These are phyloP conservation scores for Fraxinus ornus DNA, from an alignment of 305 asterid genomes.

Conservation along the genomic window DNA sequence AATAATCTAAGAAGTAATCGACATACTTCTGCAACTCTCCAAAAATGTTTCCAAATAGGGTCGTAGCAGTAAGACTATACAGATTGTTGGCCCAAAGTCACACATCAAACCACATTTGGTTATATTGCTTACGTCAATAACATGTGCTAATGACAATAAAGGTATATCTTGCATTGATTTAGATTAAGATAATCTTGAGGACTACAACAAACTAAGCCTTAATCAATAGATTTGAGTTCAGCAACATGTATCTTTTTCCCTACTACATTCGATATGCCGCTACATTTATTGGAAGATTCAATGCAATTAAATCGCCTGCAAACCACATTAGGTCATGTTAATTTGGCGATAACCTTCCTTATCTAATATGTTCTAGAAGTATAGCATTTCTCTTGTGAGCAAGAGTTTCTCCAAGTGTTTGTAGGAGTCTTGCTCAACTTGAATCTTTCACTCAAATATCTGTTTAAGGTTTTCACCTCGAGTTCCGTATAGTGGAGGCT, in stretches of 20 bases:
- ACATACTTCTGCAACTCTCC: background rate
- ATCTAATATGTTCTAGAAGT: background rate
- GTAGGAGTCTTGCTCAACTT: background rate
- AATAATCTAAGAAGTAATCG: background rate
- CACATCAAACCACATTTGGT: background rate
- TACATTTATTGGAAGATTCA: background rate
- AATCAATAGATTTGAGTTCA: background rate
- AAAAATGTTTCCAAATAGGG: background rate
- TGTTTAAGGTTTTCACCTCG: background rate
- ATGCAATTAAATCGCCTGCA: background rate
- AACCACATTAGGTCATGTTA: background rate
- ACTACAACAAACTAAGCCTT: background rate
- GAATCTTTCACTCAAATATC: background rate
- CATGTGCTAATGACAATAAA: background rate
- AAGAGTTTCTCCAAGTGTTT: background rate
- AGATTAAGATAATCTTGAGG: background rate
- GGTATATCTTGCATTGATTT: background rate
- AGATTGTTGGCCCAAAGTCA: background rate
- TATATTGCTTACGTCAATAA: background rate
- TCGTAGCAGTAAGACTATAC: background rate
- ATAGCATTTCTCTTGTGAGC: background rate
- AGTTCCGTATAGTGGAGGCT: background rate
- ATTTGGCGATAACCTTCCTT: background rate
- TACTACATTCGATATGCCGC: background rate
- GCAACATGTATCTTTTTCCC: background rate